These are phyloP conservation scores for Fusarium ambrosium DNA, from an alignment of 2,329 filamentous ascomycete species.

Conservation along the genomic window DNA sequence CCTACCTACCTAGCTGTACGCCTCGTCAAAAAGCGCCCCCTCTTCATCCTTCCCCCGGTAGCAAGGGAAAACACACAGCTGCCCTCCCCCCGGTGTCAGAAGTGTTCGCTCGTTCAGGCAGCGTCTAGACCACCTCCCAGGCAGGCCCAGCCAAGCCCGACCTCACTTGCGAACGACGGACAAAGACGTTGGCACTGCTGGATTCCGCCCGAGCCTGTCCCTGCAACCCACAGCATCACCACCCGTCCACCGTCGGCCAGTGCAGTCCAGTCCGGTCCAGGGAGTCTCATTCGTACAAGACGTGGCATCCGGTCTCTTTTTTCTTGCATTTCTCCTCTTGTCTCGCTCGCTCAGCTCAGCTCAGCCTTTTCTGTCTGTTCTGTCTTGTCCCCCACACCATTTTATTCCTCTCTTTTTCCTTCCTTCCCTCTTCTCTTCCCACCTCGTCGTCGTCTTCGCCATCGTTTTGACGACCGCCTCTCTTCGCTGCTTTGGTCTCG, in stretches of 20 bases:
- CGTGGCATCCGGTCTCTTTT: constrained; percentile 44
- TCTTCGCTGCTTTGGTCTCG: constrained; percentile 1
- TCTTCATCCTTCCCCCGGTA: neutral
- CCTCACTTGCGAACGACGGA: constrained; percentile 34
- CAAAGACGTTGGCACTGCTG: constrained; percentile 41
- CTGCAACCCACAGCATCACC: constrained; percentile 46
- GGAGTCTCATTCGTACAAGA: constrained; percentile 44
- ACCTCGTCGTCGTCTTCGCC: neutral
- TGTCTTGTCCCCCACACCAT: constrained; percentile 32
- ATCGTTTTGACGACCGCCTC: neutral
- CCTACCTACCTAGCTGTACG: neutral
- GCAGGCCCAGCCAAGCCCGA: constrained; percentile 26
- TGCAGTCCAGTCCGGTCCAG: constrained; percentile 18
- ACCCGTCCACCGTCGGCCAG: constrained; percentile 25
- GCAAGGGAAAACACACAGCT: constrained; percentile 1
- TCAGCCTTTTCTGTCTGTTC: constrained; percentile 1
- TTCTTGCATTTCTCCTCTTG: constrained; percentile 31
- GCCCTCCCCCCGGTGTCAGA: neutral
- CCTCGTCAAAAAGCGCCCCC: neutral
- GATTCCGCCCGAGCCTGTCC: constrained; percentile 45
- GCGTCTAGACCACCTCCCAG: constrained; percentile 23
- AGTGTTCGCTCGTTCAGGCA: constrained; percentile 2
- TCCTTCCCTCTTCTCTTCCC: neutral
- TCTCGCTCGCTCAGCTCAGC: constrained; percentile 26
- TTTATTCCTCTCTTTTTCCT: constrained; percentile 22